These are phyloP conservation scores for Fomes fomentarius DNA, from an alignment of 1,284 basidiomycete genomes.

Conservation along the genomic window DNA sequence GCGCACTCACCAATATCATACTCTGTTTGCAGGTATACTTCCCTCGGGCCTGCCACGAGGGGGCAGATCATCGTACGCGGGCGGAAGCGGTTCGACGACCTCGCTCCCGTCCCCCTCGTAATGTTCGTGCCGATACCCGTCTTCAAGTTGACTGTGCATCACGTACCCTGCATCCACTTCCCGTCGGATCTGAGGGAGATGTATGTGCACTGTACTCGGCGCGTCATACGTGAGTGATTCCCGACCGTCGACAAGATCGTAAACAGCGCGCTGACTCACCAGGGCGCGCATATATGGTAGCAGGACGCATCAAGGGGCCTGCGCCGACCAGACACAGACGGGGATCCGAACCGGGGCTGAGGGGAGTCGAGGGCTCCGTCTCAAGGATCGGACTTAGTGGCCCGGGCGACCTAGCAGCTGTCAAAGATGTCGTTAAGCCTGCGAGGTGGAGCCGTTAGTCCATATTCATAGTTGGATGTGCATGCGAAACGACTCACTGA, in stretches of 20 bases:
- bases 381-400: background rate
- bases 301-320: background rate
- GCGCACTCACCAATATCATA: no score
- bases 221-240: no score
- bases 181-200: no score
- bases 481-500: background rate
- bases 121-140: background rate
- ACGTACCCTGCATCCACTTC: slow-evolving; percentile 7
- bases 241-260: no score
- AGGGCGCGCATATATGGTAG: background rate
- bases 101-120: background rate
- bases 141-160: no score
- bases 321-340: background rate
- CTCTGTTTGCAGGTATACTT: no score
- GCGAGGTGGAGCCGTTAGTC: no score
- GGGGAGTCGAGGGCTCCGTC: background rate
- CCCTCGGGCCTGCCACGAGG: background rate
- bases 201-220: background rate
- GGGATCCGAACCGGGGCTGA: background rate
- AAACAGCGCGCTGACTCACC: background rate
- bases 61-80: slow-evolving; percentile 10
- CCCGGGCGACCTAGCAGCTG: background rate
- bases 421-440: background rate
- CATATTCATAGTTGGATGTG: no score
- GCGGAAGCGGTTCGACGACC: slow-evolving; percentile 1